Evolutionary conservation across 768 basidiomycete species (phyloP).

Genomic region (Podaxis sp.): DNA sequence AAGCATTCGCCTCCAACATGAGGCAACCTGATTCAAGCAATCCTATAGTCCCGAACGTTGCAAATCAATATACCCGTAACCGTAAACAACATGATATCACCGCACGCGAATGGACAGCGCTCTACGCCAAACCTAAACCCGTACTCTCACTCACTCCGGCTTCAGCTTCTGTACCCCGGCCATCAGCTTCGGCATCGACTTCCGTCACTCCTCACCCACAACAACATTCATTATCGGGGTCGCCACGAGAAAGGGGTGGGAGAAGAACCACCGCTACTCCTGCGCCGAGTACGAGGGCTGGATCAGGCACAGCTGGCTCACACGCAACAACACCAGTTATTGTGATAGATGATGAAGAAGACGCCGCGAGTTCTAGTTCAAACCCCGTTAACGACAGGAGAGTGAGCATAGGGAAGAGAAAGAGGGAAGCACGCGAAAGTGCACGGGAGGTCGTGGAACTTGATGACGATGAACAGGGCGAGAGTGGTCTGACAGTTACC

Average conservation of each 20-base stretch:
- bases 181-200: not conserved
- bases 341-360: constrained; percentile 10
- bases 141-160: constrained; percentile 29
- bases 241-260: constrained; percentile 4
- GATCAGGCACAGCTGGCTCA: not conserved
- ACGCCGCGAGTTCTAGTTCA: not conserved
- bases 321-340: constrained; percentile 3
- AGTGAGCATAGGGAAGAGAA: constrained; percentile 10
- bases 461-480: not conserved
- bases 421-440: not conserved
- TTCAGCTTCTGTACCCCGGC: constrained; percentile 22
- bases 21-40: not conserved
- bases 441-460: constrained; percentile 7
- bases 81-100: constrained; percentile 73
- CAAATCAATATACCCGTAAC: constrained; percentile 64
- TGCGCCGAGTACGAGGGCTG: not conserved
- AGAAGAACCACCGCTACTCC: not conserved
- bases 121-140: constrained; percentile 58
- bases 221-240: not conserved
- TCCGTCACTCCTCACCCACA: not conserved
- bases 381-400: not conserved
- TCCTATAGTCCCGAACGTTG: constrained; percentile 64
- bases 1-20: constrained; percentile 15
- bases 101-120: constrained; percentile 75
- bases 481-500: not conserved